These are phyloP conservation scores for Podospora pseudoanserina DNA, from an alignment of 495 filamentous ascomycete species.

Conservation along the genomic window DNA sequence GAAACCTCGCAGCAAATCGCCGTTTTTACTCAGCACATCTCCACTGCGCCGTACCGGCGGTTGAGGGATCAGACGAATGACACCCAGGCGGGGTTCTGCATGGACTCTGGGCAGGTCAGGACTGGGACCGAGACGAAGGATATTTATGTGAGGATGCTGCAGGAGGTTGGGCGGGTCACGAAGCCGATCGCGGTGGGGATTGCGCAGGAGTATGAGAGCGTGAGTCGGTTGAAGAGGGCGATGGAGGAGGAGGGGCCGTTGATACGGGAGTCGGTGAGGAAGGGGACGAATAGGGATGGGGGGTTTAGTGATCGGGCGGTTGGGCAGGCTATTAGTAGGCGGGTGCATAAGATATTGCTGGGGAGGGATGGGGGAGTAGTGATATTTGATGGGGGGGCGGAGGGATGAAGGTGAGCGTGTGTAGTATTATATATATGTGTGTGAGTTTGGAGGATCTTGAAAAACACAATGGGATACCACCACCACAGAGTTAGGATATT, in stretches of 20 bases:
- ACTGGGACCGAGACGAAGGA: conserved; percentile 64
- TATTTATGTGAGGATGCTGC: conserved; percentile 74
- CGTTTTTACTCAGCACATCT: conserved; percentile 77
- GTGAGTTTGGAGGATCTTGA: too few relatives aligned
- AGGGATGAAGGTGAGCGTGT: neutral
- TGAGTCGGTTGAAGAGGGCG: conserved; percentile 53
- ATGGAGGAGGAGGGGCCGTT: conserved; percentile 58
- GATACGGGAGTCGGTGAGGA: conserved; percentile 59
- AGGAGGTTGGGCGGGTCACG: conserved; percentile 72
- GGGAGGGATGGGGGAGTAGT: conserved; percentile 61
- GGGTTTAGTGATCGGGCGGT: conserved; percentile 60
- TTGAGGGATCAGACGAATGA: conserved; percentile 37
- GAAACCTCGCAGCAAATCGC: conserved; percentile 77
- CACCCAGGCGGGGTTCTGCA: conserved; percentile 66
- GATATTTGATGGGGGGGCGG: conserved; percentile 45
- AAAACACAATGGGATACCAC: too few relatives aligned
- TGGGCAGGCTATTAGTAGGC: conserved; percentile 65
- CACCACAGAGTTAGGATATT: too few relatives aligned
- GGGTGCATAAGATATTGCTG: conserved; percentile 72
- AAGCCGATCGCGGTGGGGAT: conserved; percentile 71
- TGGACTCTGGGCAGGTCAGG: conserved; percentile 77
- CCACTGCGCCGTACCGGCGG: conserved; percentile 67
- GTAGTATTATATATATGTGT: neutral
- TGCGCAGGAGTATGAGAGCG: conserved; percentile 55
- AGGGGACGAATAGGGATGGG: conserved; percentile 66